Conservation (phyloP, 1,139 yeast genomes). For the Saccharomycopsis phalli region DNA sequence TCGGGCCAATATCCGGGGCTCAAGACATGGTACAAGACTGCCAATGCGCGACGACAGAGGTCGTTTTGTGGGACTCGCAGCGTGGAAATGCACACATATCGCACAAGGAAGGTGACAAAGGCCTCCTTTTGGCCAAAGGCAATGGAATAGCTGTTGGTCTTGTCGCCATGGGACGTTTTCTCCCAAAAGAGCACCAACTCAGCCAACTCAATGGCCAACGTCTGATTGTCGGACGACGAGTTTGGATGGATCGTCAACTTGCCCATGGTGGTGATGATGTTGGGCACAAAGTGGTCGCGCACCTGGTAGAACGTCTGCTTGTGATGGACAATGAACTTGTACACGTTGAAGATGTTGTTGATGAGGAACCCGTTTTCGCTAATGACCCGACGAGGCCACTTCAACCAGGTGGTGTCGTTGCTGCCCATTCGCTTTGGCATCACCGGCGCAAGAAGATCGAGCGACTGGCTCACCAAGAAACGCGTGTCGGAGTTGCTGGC, state of each 20-base stretch:
- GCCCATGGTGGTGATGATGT: slow-evolving; percentile 91
- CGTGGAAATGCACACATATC: slow-evolving; percentile 82
- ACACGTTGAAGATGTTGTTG: slow-evolving; percentile 78
- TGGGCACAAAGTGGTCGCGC: slow-evolving; percentile 82
- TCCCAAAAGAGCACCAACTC: slow-evolving; percentile 87
- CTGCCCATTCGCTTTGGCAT: slow-evolving; percentile 61
- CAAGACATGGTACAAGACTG: slow-evolving; percentile 61
- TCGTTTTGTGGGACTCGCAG: slow-evolving; percentile 80
- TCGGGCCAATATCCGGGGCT: slow-evolving; percentile 79
- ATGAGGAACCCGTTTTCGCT: slow-evolving; percentile 84
- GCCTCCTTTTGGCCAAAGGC: slow-evolving; percentile 84
- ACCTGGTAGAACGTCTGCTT: slow-evolving; percentile 78
- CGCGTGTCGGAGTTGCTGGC: slow-evolving; percentile 85
- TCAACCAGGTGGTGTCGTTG: slow-evolving; percentile 71
- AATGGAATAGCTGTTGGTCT: slow-evolving; percentile 27
- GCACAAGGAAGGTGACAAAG: slow-evolving; percentile 76
- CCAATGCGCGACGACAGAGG: slow-evolving; percentile 72
- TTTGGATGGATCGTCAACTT: slow-evolving; percentile 76
- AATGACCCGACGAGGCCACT: slow-evolving; percentile 89
- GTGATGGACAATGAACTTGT: slow-evolving; percentile 83
- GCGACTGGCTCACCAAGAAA: slow-evolving; percentile 74
- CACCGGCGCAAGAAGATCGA: slow-evolving; percentile 85
- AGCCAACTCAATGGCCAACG: slow-evolving; percentile 81
- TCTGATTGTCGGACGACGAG: slow-evolving; percentile 75
- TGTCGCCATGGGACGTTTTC: slow-evolving; percentile 30